phyloP scores from a whole-genome alignment of 228 moss, liverwort and hornwort genomes.

The Sphagnum fallax region DNA sequence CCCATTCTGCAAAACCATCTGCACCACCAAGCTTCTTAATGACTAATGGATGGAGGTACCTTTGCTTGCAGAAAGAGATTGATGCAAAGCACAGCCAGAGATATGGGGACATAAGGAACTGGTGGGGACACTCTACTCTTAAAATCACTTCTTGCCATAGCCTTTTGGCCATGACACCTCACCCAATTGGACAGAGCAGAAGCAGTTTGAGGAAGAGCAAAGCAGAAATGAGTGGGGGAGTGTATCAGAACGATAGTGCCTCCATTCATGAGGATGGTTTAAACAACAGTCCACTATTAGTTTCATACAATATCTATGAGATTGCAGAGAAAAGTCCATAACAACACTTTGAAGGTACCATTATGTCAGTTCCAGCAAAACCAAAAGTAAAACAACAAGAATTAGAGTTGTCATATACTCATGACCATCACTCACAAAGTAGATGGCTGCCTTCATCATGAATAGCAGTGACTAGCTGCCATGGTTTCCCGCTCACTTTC shows the following conservation, averaged over 20 bases:
- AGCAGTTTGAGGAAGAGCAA: neutral
- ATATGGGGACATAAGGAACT: neutral
- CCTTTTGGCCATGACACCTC: neutral
- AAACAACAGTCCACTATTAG: too few species aligned
- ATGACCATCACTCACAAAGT: too few species aligned
- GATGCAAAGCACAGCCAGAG: neutral
- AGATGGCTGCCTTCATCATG: too few species aligned
- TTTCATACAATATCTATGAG: neutral
- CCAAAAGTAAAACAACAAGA: neutral
- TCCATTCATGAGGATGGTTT: too few species aligned
- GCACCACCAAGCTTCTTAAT: neutral
- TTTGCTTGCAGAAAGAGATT: neutral
- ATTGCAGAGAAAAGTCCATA: neutral
- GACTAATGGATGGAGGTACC: neutral
- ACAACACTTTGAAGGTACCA: neutral
- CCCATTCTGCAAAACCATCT: conserved; percentile 20
- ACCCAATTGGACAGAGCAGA: neutral
- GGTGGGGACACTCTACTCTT: neutral
- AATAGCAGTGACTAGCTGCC: too few species aligned
- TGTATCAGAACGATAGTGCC: too few species aligned
- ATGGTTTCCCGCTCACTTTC: too few species aligned
- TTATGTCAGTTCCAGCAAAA: neutral
- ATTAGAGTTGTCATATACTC: neutral
- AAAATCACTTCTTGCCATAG: neutral
- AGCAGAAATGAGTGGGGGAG: neutral